Conservation (phyloP, 2,329 filamentous ascomycete species). For the Trichoderma hamatum region DNA sequence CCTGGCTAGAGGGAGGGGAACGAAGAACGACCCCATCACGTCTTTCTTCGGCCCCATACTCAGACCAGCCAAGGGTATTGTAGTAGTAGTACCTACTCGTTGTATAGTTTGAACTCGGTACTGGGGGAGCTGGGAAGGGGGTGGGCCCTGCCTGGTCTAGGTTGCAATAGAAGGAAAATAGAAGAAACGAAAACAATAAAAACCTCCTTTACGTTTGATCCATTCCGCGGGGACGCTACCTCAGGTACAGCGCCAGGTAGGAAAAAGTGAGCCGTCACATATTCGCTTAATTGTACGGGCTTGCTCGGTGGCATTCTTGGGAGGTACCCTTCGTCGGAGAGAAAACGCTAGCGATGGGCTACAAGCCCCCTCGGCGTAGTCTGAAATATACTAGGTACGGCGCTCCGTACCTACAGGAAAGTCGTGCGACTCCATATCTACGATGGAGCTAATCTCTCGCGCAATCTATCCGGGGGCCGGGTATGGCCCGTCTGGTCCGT, state of each 20-base stretch:
- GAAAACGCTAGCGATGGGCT: slow-evolving; percentile 9
- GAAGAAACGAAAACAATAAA: not conserved
- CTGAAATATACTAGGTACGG: slow-evolving; percentile 3
- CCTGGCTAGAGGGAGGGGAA: not conserved
- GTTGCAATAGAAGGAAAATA: not conserved
- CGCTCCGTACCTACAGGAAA: not conserved
- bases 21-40: not conserved
- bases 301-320: slow-evolving; percentile 24
- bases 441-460: slow-evolving; percentile 27
- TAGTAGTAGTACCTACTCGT: not conserved
- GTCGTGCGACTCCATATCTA: slow-evolving; percentile 18
- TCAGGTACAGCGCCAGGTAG: not conserved
- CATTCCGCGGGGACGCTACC: slow-evolving; percentile 16
- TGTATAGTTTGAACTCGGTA: slow-evolving; percentile 5
- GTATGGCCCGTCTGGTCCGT: slow-evolving; percentile 24
- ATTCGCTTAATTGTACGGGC: slow-evolving; percentile 7
- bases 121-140: not conserved
- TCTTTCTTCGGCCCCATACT: slow-evolving; percentile 10
- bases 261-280: slow-evolving; percentile 15
- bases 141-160: not conserved
- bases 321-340: not conserved
- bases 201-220: slow-evolving; percentile 8
- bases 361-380: slow-evolving; percentile 3
- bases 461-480: slow-evolving; percentile 26
- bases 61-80: slow-evolving; percentile 8